Conservation (phyloP, 1,284 basidiomycete genomes). For the Tylopilus microsporus region DNA sequence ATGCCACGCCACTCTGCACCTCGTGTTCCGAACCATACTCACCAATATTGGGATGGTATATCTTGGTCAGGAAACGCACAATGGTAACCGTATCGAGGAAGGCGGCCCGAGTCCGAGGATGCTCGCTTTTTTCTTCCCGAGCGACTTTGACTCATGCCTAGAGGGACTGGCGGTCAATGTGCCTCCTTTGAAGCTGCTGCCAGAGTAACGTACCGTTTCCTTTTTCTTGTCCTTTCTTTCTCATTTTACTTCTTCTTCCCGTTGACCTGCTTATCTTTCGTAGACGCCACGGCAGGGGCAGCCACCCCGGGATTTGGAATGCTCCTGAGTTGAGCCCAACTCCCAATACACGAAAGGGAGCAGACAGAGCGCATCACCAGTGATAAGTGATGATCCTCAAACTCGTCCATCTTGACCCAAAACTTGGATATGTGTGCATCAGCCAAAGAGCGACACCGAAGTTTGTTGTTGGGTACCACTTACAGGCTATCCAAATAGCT, state of each 20-base stretch:
- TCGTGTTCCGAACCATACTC: no score
- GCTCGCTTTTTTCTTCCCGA: conserved; percentile 54
- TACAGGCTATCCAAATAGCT: no score
- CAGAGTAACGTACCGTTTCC: conserved; percentile 43
- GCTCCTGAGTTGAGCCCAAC: conserved; percentile 58
- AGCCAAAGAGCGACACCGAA: no score
- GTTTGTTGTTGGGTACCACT: no score
- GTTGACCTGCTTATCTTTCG: conserved; percentile 34
- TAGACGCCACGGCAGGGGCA: conserved; percentile 11
- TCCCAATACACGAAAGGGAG: conserved; percentile 64
- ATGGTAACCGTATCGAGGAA: conserved; percentile 46
- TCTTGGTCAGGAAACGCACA: not conserved
- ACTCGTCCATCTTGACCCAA: no score
- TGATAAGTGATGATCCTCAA: no score
- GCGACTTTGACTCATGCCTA: conserved; percentile 30
- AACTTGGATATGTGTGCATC: no score
- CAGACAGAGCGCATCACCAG: conserved; percentile 75
- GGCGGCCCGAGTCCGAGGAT: conserved; percentile 51
- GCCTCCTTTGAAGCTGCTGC: conserved; percentile 63
- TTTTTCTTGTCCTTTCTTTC: conserved; percentile 29
- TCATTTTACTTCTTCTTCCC: conserved; percentile 21
- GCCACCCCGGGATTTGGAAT: conserved; percentile 34
- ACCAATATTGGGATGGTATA: no score
- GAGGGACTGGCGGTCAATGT: conserved; percentile 42
- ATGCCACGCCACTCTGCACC: no score